phyloP scores from a whole-genome alignment of 2,329 filamentous ascomycete species.

The Rhytidhysteron rufulum region DNA sequence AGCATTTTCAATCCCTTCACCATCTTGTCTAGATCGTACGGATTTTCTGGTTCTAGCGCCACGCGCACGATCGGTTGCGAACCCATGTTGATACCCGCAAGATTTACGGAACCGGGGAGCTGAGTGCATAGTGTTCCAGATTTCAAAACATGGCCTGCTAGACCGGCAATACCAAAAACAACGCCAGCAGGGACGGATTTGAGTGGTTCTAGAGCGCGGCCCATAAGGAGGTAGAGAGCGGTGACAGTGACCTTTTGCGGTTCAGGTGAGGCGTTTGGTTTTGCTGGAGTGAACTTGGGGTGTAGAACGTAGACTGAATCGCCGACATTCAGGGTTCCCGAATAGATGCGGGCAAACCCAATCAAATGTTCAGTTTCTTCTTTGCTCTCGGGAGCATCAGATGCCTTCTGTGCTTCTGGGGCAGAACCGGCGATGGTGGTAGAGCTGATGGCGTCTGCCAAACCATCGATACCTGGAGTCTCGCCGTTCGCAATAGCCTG shows the following conservation, averaged over 20 bases:
- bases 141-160: constrained; percentile 92
- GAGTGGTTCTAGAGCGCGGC: constrained; percentile 77
- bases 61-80: constrained; percentile 93
- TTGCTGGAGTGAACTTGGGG: constrained; percentile 85
- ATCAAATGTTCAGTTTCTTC: constrained; percentile 82
- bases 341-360: constrained; percentile 91
- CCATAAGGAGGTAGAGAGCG: constrained; percentile 94
- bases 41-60: constrained; percentile 88
- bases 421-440: constrained; percentile 49
- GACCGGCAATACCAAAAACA: constrained; percentile 88
- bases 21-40: constrained; percentile 91
- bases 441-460: constrained; percentile 59
- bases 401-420: constrained; percentile 30
- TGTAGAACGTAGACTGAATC: constrained; percentile 88
- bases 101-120: constrained; percentile 79
- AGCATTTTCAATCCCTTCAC: constrained; percentile 80
- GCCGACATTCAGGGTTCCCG: constrained; percentile 81
- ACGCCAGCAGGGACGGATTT: constrained; percentile 86
- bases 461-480: constrained; percentile 46
- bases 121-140: constrained; percentile 90
- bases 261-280: constrained; percentile 66
- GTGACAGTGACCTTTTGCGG: constrained; percentile 82
- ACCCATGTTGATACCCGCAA: constrained; percentile 77
- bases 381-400: constrained; percentile 43
- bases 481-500: constrained; percentile 53